Conservation (phyloP, 768 basidiomycete species). For the Tremella yokohamensis region DNA sequence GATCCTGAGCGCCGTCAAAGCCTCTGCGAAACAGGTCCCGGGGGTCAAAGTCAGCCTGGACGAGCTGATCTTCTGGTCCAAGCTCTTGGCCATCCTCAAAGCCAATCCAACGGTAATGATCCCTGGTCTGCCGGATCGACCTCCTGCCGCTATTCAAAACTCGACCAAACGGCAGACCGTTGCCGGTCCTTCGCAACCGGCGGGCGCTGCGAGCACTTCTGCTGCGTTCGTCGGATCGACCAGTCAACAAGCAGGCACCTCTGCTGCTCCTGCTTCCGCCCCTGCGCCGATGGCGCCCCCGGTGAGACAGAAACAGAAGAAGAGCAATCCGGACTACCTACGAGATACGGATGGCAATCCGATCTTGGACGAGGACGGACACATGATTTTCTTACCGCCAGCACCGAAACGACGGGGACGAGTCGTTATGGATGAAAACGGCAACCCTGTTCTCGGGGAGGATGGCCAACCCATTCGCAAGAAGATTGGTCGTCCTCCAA, state of each 20-base stretch:
- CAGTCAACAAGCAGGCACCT: no score
- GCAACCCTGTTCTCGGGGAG: background rate
- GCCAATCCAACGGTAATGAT: constrained; percentile 20
- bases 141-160: constrained; percentile 4
- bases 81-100: constrained; percentile 26
- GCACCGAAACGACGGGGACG: background rate
- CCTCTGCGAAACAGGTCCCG: background rate
- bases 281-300: background rate
- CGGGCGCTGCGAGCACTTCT: no score
- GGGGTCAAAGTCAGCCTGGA: constrained; percentile 12
- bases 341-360: no score
- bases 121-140: constrained; percentile 18
- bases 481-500: background rate
- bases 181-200: no score
- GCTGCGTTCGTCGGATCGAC: no score
- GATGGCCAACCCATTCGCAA: constrained; percentile 6
- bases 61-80: constrained; percentile 34
- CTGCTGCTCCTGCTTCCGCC: no score
- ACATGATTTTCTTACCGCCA: background rate
- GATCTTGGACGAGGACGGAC: constrained; percentile 6
- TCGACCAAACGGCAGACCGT: background rate
- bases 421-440: constrained; percentile 5
- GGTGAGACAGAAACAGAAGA: constrained; percentile 5
- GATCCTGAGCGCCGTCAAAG: constrained; percentile 16
- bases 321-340: no score